Base-by-base conservation (phyloP, 805 yeast species). In the Candida piceae region DNA sequence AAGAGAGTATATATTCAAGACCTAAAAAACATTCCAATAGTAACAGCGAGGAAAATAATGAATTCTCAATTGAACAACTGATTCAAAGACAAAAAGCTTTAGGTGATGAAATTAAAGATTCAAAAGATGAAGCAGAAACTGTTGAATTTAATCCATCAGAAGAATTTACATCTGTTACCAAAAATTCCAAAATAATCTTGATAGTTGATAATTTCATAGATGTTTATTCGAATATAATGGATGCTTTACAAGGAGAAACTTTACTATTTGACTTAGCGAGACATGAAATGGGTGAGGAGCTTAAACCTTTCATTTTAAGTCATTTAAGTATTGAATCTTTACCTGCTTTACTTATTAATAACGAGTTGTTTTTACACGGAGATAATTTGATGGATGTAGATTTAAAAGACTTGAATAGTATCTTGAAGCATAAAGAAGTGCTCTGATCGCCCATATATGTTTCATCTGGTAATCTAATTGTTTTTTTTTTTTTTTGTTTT, bases 251-350 rank as follows among this genome's bases (percentile, higher is more conserved):
- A 31, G 43, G 35, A 4, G 39, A 42, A 16, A 38, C 46, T 0
- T 15, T 39, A 5, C 16, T 42, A 13, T 28, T 42, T 24, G 32
- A 39, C 17, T 31, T 42, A 19, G 20, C 27, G 16, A 33, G 39
- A 28, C 43, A 42, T 28, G 41, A 43, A 7, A 31, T 27, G 15
- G 21, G 23, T 16, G 22, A 31, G 9, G 25, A 15, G 0, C 33
- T 42, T 16, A 29, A 29, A 11, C 29, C 23, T 7, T 39, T 26
- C 12, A 31, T 42, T 11, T 15, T 28, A 5, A 31, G 28, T n/a
- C 32, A 36, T 24, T 36, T 33, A 21, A 26, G 34, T 12, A 34
- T 42, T 15, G 37, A 42, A 7, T 23, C 29, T 20, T 37, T 42
- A 4, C 46, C 46, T n/a, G 29, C 36, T 17, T 29, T 42, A 30